These are phyloP conservation scores for Kalaharituber pfeilii DNA, from an alignment of 2,329 filamentous ascomycete species.

Conservation along the genomic window DNA sequence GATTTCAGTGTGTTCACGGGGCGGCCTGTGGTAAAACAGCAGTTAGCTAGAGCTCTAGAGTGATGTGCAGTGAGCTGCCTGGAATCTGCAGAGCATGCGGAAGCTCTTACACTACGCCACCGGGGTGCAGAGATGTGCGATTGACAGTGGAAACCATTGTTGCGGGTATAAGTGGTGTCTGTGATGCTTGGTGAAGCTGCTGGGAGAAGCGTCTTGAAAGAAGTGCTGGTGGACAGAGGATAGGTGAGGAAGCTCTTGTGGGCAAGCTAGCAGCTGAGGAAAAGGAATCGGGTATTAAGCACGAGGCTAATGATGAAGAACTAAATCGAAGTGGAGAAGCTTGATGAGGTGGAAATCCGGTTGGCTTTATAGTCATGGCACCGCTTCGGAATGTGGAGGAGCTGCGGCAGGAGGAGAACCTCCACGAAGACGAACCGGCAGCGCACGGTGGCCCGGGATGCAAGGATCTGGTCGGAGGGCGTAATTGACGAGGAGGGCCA, in stretches of 20 bases:
- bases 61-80: slow-evolving; percentile 8
- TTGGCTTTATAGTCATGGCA: neutral
- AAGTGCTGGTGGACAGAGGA: neutral
- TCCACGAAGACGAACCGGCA: neutral
- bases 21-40: slow-evolving; percentile 42
- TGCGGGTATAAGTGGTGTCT: too few species aligned
- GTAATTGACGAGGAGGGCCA: neutral
- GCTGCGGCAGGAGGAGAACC: neutral
- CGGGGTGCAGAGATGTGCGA: slow-evolving; percentile 80
- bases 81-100: too few species aligned
- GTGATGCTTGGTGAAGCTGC: too few species aligned
- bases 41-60: neutral
- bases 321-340: neutral
- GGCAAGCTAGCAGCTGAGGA: neutral
- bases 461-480: neutral
- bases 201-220: neutral
- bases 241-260: neutral
- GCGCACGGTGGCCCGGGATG: too few species aligned
- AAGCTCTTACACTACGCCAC: slow-evolving; percentile 65
- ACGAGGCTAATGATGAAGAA: neutral
- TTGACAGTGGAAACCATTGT: slow-evolving; percentile 39
- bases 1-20: slow-evolving; percentile 81
- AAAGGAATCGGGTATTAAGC: neutral
- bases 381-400: neutral
- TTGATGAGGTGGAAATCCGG: neutral